A percentile compares a stretch with the other conserved stretches of the same genome.
phyloP scores from a whole-genome alignment of 257 asterid genomes.

The Scutellaria galericulata region DNA sequence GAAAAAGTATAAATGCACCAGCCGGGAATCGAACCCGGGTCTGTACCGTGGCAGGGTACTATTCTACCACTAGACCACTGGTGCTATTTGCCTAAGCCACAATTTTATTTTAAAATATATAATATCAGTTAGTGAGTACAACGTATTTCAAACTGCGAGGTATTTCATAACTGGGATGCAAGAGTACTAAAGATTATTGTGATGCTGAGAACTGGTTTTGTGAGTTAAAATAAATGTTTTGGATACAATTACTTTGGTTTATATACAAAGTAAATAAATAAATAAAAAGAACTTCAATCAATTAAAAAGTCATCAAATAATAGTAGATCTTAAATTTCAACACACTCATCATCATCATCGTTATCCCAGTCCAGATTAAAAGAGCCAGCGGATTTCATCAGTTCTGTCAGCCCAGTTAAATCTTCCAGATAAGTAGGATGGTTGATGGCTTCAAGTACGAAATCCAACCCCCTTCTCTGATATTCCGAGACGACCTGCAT shows the following conservation, averaged over 20 bases:
- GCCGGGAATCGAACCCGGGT: conserved; percentile 99
- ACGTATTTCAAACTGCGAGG: too few species aligned
- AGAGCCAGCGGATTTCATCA: conserved; percentile 72
- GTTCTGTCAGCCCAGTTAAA: conserved; percentile 85
- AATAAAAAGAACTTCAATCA: conserved; percentile 1
- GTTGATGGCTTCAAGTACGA: conserved; percentile 81
- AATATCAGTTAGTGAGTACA: too few species aligned
- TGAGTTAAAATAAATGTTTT: neutral
- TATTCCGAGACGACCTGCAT: conserved; percentile 81
- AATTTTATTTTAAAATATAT: too few species aligned
- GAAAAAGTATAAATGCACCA: conserved; percentile 58
- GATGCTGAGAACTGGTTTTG: neutral
- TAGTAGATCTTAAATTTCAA: conserved; percentile 47
- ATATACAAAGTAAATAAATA: conserved; percentile 13
- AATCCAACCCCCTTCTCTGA: conserved; percentile 71
- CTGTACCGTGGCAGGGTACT: conserved; percentile 99
- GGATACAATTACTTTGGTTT: neutral
- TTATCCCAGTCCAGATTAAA: conserved; percentile 72
- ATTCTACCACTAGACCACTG: conserved; percentile 96
- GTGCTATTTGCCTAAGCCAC: conserved; percentile 37
- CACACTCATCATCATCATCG: conserved; percentile 62
- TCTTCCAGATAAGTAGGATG: conserved; percentile 94
- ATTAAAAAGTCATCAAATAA: conserved; percentile 21
- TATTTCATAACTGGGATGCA: neutral
- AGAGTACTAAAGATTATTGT: neutral